phyloP scores from a whole-genome alignment of 805 yeast species.

The Metschnikowia orientalis region DNA sequence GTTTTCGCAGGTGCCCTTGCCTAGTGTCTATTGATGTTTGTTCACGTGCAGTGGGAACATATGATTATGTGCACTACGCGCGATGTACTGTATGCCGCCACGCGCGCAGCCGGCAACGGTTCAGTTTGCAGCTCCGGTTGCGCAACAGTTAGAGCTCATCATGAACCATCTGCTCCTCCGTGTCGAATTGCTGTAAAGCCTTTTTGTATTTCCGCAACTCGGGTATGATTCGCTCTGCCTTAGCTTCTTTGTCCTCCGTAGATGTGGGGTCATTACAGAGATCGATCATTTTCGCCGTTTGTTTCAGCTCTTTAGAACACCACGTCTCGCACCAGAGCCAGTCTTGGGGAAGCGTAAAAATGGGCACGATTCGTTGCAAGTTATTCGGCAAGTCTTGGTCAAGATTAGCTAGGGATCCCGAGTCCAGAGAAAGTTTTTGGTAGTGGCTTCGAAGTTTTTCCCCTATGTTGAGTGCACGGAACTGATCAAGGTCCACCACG shows the following conservation, averaged over 20 bases:
- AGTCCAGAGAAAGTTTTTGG: slow-evolving; percentile 75
- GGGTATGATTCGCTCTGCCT: slow-evolving; percentile 71
- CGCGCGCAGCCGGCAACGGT: too few relatives aligned
- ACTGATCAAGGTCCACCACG: slow-evolving; percentile 68
- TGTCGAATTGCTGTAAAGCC: slow-evolving; percentile 32
- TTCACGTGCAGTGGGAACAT: slow-evolving; percentile 13
- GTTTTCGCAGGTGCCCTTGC: too few relatives aligned
- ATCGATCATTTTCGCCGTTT: slow-evolving; percentile 72
- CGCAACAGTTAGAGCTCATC: slow-evolving; percentile 13
- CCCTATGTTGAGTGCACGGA: slow-evolving; percentile 69
- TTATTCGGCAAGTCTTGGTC: slow-evolving; percentile 96
- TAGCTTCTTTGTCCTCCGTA: slow-evolving; percentile 69
- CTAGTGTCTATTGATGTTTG: slow-evolving; percentile 6
- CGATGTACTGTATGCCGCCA: too few relatives aligned
- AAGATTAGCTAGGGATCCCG: slow-evolving; percentile 70
- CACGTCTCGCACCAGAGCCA: slow-evolving; percentile 96
- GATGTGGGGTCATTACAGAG: slow-evolving; percentile 81
- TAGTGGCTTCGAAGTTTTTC: slow-evolving; percentile 79
- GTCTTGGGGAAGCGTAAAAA: slow-evolving; percentile 69
- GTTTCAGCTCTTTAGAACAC: slow-evolving; percentile 65
- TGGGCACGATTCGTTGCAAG: slow-evolving; percentile 62
- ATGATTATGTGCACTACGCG: slow-evolving; percentile 7
- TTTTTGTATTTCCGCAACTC: slow-evolving; percentile 72
- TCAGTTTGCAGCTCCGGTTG: too few relatives aligned
- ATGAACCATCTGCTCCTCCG: slow-evolving; percentile 8